phyloP scores from a whole-genome alignment of 2,329 filamentous ascomycete genomes.

The Colletotrichum melonis region DNA sequence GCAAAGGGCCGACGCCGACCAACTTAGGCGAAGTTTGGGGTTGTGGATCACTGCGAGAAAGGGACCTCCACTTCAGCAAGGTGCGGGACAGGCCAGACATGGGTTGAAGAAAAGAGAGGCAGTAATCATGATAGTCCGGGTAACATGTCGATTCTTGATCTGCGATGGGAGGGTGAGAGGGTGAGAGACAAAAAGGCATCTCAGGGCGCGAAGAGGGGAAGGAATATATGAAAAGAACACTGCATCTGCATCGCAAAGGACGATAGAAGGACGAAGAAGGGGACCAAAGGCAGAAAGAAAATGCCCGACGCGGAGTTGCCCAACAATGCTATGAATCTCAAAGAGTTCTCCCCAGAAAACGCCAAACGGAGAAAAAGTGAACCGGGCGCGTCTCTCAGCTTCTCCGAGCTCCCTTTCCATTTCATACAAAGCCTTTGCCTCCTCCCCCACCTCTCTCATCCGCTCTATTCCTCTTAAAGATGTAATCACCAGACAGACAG shows the following conservation, averaged over 20 bases:
- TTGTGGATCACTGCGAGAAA: neutral
- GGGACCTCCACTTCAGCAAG: neutral
- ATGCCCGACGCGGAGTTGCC: neutral
- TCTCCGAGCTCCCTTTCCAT: neutral
- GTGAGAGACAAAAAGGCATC: too few species aligned
- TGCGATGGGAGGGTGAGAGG: neutral
- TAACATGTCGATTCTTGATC: neutral
- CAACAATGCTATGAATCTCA: conserved; percentile 14
- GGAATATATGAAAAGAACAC: conserved; percentile 2
- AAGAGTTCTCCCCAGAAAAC: neutral
- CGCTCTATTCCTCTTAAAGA: neutral
- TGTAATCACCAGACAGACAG: too few species aligned
- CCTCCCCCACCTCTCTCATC: neutral
- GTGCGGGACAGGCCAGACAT: neutral
- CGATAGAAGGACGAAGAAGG: neutral
- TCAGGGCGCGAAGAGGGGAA: neutral
- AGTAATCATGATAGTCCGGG: neutral
- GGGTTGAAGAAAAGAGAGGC: neutral
- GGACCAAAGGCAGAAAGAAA: neutral
- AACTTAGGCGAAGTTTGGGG: neutral
- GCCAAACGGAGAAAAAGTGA: neutral
- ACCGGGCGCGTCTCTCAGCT: neutral
- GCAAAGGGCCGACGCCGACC: neutral
- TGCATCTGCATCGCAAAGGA: neutral
- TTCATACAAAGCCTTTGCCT: neutral